Evolutionary conservation across 129 eudicot species (phyloP).

Genomic region (Daucus carota): DH1_v3.0 NC_030383.2:12098501-12099000

Average conservation of each 20-base stretch:
- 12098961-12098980: slow-evolving; percentile 91
- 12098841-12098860: not conserved
- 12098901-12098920: slow-evolving; percentile 44
- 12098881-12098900: slow-evolving; percentile 63
- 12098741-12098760: not conserved
- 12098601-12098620: not conserved
- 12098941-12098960: slow-evolving; percentile 71
- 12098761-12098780: not conserved
- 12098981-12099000: slow-evolving; percentile 95
- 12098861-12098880: not conserved
- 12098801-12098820: too few relatives aligned
- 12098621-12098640: not conserved
- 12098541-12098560: not conserved
- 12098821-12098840: not conserved
- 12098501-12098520: slow-evolving; percentile 60
- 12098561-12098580: not conserved
- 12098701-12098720: too few relatives aligned
- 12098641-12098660: not conserved
- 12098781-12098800: not conserved
- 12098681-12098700: not conserved
- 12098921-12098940: slow-evolving; percentile 62
- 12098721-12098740: not conserved
- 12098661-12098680: not conserved
- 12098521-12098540: slow-evolving; percentile 83
- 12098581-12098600: not conserved